phyloP scores from a whole-genome alignment of 371 early-diverging fungal genomes.

The Actinomortierella wolfii region DNA sequence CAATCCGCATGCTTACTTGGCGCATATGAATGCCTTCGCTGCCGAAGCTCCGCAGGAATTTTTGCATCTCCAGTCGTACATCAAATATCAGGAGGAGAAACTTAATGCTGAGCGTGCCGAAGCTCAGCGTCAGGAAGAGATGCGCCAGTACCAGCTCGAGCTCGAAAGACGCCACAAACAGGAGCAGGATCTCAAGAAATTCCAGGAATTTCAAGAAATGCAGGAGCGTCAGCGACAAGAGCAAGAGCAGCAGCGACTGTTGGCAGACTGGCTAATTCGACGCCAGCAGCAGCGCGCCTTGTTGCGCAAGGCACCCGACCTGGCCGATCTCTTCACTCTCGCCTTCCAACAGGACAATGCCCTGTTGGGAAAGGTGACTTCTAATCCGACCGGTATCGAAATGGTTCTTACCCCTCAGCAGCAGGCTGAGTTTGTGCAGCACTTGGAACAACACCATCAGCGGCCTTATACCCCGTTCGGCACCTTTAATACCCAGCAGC shows the following conservation, averaged over 20 bases:
- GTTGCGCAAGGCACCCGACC: constrained; percentile 8
- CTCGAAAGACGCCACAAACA: constrained; percentile 26
- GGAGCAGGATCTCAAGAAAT: constrained; percentile 25
- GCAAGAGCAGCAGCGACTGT: constrained; percentile 24
- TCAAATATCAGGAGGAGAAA: constrained; percentile 28
- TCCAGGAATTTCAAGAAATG: constrained; percentile 18
- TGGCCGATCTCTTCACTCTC: constrained; percentile 44
- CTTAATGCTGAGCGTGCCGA: constrained; percentile 24
- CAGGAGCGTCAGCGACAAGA: constrained; percentile 23
- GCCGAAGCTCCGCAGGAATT: constrained; percentile 40
- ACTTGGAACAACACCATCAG: constrained; percentile 15
- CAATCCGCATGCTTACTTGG: constrained; percentile 35
- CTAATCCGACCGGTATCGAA: constrained; percentile 16
- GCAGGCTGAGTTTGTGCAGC: constrained; percentile 32
- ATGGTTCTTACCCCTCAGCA: constrained; percentile 30
- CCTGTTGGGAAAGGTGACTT: constrained; percentile 26
- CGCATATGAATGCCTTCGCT: constrained; percentile 45
- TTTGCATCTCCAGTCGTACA: constrained; percentile 37
- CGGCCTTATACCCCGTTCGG: too few relatives aligned
- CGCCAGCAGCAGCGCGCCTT: constrained; percentile 27
- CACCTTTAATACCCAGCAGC: too few relatives aligned
- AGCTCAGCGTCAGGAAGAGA: constrained; percentile 27
- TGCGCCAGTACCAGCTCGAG: constrained; percentile 39
- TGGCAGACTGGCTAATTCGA: constrained; percentile 34
- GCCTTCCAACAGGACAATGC: constrained; percentile 37